Base-by-base conservation (phyloP, 768 basidiomycete genomes). In the Pleurotus ostreatus region DNA sequence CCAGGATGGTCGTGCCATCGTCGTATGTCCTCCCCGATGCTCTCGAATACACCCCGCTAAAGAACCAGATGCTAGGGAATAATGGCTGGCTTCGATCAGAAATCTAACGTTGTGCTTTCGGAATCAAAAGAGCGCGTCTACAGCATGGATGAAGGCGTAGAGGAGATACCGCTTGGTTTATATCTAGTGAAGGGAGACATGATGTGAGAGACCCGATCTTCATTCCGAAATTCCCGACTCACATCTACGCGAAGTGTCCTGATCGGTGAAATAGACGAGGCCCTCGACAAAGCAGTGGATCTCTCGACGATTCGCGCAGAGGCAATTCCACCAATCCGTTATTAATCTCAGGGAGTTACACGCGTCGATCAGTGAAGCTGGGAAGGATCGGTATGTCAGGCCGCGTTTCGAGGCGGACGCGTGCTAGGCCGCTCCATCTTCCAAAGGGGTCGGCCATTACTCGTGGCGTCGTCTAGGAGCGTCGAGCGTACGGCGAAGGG, bases 101-200 rank as follows among this genome's bases (percentile, higher is more conserved):
- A 92, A 71, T 93, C 93, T 30, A 98, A 98, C 70, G 84, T 98
- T 65, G 94, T 99, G 61, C 84, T 99, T 56, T 88, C 95, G 12
- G 92, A 95, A 67, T 90, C 88, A 56, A 92, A 89, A 66, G 97
- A 99, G 69, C 86, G 96, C 63, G 86, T 98, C 34, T 98, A 91
- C 70, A 91, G 88, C 66, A 72, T 82, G 53, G 97, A 99, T 13
- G 91, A 92, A 64, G 89, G 90, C 40, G 94, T 97, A 23, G 92
- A 98, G 71, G 94, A 98, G 77, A 85, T 94, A 8, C 90, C 93
- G 0, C 78, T 98, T 22, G 97, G 97, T 0, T 78, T 98, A 45
- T 98, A 99, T 71, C 86, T 99, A 65, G 94, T 99, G 67, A 94
- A 98, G 65, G 97, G 97, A 2, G 97, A 99, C 68, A 94, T 94